Evolutionary conservation across 768 basidiomycete genomes (phyloP).

Genomic region (Hericium coralloides): DNA sequence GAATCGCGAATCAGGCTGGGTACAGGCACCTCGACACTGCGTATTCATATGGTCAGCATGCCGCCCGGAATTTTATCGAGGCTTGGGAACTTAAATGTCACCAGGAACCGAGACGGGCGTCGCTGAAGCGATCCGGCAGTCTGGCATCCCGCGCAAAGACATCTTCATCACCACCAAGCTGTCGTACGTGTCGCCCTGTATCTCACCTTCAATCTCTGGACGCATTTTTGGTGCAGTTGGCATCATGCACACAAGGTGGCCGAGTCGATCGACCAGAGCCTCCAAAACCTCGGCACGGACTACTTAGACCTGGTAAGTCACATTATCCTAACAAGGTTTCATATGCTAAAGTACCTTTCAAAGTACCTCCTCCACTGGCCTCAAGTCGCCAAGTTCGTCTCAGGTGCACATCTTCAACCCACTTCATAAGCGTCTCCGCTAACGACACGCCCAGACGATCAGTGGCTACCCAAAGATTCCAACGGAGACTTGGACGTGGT

Average conservation of each 20-base stretch:
- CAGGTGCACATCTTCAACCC: not conserved
- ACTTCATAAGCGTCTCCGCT: not conserved
- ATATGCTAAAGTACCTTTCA: not conserved
- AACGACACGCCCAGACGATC: not conserved
- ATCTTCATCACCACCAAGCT: not conserved
- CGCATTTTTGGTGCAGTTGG: not conserved
- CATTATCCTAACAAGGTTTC: not conserved
- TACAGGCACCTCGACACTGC: not conserved
- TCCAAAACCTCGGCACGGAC: not conserved
- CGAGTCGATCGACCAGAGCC: not conserved
- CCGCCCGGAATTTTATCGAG: too few species aligned
- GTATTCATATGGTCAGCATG: not conserved
- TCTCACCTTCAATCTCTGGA: not conserved
- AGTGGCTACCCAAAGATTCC: not conserved
- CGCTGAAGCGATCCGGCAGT: not conserved
- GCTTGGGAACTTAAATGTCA: too few species aligned
- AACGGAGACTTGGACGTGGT: not conserved
- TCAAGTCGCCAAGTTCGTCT: not conserved
- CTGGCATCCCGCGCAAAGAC: not conserved
- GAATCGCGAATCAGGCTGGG: not conserved
- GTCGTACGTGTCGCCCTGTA: not conserved
- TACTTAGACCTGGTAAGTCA: not conserved
- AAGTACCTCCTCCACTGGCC: not conserved
- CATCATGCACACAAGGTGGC: not conserved
- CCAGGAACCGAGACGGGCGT: not conserved